Percentiles rank a stretch among this genome's conserved stretches.
phyloP scores from a whole-genome alignment of 331 rosid genomes.

The Dryas integrifolia region DNA sequence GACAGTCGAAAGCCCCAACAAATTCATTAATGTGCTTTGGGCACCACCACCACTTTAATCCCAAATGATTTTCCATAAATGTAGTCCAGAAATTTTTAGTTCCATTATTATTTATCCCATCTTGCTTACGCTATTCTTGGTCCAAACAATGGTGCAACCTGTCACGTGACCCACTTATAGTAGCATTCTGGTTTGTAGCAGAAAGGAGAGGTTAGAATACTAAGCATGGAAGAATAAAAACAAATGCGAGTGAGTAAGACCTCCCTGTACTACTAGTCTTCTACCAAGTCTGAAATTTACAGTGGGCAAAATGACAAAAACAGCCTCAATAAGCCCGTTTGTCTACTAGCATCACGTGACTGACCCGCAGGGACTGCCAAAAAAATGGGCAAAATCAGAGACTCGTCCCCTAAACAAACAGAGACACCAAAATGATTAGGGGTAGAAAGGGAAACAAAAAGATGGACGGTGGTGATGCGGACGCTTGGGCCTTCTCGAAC shows the following conservation, averaged over 20 bases:
- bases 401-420: conserved; percentile 12
- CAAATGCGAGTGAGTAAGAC: not conserved
- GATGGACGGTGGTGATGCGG: conserved; percentile 42
- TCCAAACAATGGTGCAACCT: too few species aligned
- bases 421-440: conserved; percentile 29
- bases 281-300: conserved; percentile 43
- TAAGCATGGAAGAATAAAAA: not conserved
- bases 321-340: conserved; percentile 35
- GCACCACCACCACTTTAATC: not conserved
- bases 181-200: too few species aligned
- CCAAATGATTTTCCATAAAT: conserved; percentile 22
- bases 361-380: conserved; percentile 32
- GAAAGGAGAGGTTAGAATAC: too few species aligned
- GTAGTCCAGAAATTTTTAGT: not conserved
- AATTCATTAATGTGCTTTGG: conserved; percentile 6
- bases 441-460: conserved; percentile 44
- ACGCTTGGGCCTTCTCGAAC: conserved; percentile 48
- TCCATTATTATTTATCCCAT: too few species aligned
- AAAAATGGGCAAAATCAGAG: conserved; percentile 20
- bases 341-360: conserved; percentile 79
- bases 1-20: not conserved
- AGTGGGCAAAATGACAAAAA: conserved; percentile 37
- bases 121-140: too few species aligned
- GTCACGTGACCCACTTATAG: too few species aligned
- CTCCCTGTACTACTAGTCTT: not conserved